Evolutionary conservation across 2,329 filamentous ascomycete genomes (phyloP).

Genomic region (Penicillium occitanis): DNA sequence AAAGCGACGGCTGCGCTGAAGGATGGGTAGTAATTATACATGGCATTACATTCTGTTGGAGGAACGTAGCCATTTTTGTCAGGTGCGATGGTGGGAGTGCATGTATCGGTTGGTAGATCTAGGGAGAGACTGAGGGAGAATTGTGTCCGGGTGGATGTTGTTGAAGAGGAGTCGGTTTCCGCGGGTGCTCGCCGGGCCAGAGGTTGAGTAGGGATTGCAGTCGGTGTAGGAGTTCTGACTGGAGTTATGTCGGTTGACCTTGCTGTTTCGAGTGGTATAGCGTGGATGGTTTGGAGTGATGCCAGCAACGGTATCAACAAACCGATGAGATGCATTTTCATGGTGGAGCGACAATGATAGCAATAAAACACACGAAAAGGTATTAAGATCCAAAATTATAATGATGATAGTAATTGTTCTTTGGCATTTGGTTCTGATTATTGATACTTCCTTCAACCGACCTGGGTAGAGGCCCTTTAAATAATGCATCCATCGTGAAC

Average conservation of each 20-base stretch:
- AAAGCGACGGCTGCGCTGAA: constrained; percentile 39
- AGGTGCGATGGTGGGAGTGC: constrained; percentile 25
- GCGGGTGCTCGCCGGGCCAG: background rate
- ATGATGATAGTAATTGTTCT: background rate
- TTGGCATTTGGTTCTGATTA: background rate
- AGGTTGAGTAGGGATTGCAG: background rate
- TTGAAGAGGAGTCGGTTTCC: background rate
- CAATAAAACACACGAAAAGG: background rate
- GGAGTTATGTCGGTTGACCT: background rate
- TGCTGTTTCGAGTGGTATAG: constrained; percentile 11
- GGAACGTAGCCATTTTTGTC: constrained; percentile 30
- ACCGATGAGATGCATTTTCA: constrained; percentile 8
- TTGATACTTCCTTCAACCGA: background rate
- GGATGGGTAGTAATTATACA: constrained; percentile 38
- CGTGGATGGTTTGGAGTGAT: constrained; percentile 4
- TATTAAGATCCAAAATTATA: background rate
- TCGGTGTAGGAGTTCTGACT: background rate
- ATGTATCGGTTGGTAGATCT: constrained; percentile 20
- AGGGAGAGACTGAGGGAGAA: background rate
- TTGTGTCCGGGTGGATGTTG: background rate
- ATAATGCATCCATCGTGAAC: background rate
- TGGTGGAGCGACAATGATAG: background rate
- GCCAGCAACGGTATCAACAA: constrained; percentile 9
- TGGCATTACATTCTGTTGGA: constrained; percentile 21
- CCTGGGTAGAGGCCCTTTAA: background rate